phyloP scores from a whole-genome alignment of 148 eudicot species.

The Rheum nobile region DNA sequence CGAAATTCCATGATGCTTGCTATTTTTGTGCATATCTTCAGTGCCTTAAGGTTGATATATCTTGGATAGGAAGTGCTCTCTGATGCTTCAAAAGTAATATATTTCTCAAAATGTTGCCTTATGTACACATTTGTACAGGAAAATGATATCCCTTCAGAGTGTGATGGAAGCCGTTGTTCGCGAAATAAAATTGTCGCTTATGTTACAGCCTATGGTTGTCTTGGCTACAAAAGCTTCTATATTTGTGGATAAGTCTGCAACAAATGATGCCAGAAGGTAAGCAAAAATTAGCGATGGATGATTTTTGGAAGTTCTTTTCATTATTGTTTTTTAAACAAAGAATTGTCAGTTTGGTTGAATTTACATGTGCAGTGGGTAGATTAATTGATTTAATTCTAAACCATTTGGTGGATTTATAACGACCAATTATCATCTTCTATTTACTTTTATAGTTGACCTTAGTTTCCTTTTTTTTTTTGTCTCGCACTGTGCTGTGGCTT shows the following conservation, averaged over 20 bases:
- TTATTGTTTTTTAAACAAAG: background rate
- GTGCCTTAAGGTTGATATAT: background rate
- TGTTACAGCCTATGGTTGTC: constrained; percentile 73
- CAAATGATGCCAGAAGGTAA: constrained; percentile 40
- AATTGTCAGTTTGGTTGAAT: constrained; percentile 2
- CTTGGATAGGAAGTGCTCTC: background rate
- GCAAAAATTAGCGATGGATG: background rate
- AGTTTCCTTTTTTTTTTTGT: no score
- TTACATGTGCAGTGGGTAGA: background rate
- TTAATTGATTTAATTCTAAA: background rate
- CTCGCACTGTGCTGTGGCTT: background rate
- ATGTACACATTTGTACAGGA: constrained; percentile 26
- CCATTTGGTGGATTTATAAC: background rate
- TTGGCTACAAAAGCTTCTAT: constrained; percentile 60
- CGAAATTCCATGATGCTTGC: background rate
- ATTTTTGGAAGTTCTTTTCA: background rate
- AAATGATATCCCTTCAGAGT: constrained; percentile 62
- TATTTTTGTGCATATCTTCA: background rate
- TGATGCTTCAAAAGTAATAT: background rate
- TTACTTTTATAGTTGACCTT: no score
- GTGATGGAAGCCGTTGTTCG: constrained; percentile 57
- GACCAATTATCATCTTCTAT: background rate
- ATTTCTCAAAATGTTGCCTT: background rate
- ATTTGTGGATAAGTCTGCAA: constrained; percentile 30
- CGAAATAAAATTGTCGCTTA: constrained; percentile 48